Evolutionary conservation across 169 alveolate species (phyloP).

Genomic region (Plasmodium coatneyi): DNA sequence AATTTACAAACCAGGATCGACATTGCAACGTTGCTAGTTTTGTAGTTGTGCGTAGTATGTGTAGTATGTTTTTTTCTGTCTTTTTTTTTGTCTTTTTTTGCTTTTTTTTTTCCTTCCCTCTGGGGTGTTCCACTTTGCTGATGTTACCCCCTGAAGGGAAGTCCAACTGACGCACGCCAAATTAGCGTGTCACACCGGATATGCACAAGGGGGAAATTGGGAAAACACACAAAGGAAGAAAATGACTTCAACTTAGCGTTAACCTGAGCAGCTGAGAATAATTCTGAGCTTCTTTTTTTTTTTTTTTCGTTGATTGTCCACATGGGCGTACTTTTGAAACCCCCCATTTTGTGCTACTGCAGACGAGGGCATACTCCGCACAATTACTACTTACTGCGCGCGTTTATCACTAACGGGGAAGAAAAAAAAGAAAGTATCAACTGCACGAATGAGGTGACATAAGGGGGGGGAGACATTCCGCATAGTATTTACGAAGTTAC

Average conservation of each 20-base stretch:
- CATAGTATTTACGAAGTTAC: not conserved
- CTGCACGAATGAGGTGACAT: not conserved
- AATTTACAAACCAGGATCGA: not conserved
- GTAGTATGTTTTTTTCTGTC: not conserved
- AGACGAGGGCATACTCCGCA: not conserved
- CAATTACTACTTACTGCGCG: not conserved
- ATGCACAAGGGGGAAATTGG: not conserved
- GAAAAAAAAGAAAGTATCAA: not conserved
- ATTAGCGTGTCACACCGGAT: not conserved
- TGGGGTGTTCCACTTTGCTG: not conserved
- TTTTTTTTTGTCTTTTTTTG: not conserved
- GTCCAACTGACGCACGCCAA: not conserved
- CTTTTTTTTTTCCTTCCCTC: not conserved
- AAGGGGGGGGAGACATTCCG: not conserved
- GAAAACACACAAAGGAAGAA: constrained; percentile 17
- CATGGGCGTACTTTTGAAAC: not conserved
- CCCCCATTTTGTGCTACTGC: constrained; percentile 12
- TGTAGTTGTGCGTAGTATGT: constrained; percentile 1
- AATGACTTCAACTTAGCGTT: not conserved
- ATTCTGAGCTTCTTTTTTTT: constrained; percentile 27
- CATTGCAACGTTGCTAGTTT: not conserved
- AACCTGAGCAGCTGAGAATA: constrained; percentile 4
- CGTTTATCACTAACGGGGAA: not conserved
- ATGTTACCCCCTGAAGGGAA: not conserved
- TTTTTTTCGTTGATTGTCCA: constrained; percentile 4